Evolutionary conservation across 2,329 filamentous ascomycete species (phyloP).

Genomic region (Sclerotinia glacialis): DNA sequence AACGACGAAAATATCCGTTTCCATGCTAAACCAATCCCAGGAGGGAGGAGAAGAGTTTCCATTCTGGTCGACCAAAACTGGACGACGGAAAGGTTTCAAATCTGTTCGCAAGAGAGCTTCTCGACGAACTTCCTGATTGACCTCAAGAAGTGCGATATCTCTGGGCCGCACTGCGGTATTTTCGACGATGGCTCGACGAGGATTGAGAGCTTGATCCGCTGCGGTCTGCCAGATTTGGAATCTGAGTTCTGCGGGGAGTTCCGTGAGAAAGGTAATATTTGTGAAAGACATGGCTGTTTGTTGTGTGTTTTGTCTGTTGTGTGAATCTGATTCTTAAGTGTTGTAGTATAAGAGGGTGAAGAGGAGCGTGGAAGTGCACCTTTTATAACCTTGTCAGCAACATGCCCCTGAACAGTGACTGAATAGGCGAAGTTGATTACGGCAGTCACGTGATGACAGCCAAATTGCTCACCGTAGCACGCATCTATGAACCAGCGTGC

Average conservation of each 20-base stretch:
- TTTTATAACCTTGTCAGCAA: no score
- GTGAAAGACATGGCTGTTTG: background rate
- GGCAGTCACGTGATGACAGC: background rate
- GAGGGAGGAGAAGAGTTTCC: no score
- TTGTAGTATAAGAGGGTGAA: background rate
- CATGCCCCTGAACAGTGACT: background rate
- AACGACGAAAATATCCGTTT: background rate
- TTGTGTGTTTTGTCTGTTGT: background rate
- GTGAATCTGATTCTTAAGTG: background rate
- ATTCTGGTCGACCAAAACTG: no score
- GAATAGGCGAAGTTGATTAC: background rate
- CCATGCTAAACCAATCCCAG: background rate
- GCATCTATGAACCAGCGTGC: background rate
- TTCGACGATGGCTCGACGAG: background rate
- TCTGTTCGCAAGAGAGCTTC: background rate
- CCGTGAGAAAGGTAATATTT: background rate
- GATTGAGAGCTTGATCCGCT: background rate
- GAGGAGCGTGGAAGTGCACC: no score
- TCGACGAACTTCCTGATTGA: background rate
- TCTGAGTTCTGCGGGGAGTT: background rate
- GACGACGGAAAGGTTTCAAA: background rate
- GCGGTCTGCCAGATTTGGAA: background rate
- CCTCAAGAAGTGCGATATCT: background rate
- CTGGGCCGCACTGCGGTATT: background rate
- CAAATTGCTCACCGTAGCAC: background rate